phyloP scores from a whole-genome alignment of 2,329 filamentous ascomycete genomes.

The Ophiostoma sp. region DNA sequence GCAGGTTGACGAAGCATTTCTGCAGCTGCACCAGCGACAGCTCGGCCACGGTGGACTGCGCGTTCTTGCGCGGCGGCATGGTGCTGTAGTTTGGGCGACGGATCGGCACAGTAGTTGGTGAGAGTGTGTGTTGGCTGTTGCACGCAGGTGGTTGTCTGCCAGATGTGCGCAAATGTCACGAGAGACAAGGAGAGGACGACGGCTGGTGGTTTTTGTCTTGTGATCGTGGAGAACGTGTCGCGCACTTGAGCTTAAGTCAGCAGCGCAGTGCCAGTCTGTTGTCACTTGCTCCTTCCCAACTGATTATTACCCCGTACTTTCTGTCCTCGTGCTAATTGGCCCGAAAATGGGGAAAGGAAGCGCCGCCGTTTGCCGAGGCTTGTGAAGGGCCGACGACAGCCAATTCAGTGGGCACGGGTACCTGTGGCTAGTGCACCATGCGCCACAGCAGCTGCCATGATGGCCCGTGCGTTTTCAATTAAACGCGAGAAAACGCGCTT shows the following conservation, averaged over 20 bases:
- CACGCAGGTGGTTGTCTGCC: not conserved
- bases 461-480: conserved; percentile 26
- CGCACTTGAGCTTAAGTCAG: conserved; percentile 11
- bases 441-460: conserved; percentile 8
- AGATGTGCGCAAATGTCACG: not conserved
- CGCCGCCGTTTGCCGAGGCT: conserved; percentile 23
- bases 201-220: conserved; percentile 8
- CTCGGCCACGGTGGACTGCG: conserved; percentile 67
- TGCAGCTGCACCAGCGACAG: conserved; percentile 81
- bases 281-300: conserved; percentile 1
- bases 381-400: not conserved
- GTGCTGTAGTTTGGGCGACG: not conserved
- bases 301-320: conserved; percentile 9
- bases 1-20: conserved; percentile 92
- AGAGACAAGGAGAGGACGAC: not conserved
- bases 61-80: conserved; percentile 49
- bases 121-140: no score
- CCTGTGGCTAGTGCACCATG: conserved; percentile 20
- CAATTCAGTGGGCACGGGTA: not conserved
- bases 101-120: not conserved
- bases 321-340: conserved; percentile 20
- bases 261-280: not conserved
- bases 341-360: conserved; percentile 14
- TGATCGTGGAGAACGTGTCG: conserved; percentile 12
- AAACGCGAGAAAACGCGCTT: conserved; percentile 24